Conservation (phyloP, 257 asterid genomes). For the Verbena officinalis region DNA sequence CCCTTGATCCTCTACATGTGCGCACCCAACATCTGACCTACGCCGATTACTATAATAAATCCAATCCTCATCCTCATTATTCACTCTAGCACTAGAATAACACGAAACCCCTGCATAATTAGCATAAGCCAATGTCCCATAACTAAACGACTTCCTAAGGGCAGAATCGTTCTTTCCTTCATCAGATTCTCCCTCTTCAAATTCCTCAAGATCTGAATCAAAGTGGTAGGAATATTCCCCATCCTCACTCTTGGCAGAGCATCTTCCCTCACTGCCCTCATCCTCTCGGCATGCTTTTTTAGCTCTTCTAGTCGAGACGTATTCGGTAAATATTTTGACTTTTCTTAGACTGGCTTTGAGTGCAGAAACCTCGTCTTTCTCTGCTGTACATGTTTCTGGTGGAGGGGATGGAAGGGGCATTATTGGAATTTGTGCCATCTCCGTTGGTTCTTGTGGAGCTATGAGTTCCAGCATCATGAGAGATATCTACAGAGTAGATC, state of each 20-base stretch:
- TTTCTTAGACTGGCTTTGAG: slow-evolving; percentile 86
- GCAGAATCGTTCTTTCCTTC: slow-evolving; percentile 60
- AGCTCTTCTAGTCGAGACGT: slow-evolving; percentile 77
- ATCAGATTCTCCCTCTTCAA: slow-evolving; percentile 77
- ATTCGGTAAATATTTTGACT: slow-evolving; percentile 80
- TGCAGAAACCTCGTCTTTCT: slow-evolving; percentile 92
- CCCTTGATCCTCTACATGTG: slow-evolving; percentile 43
- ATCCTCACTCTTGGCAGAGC: slow-evolving; percentile 82
- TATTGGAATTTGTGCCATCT: slow-evolving; percentile 50
- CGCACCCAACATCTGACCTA: slow-evolving; percentile 69
- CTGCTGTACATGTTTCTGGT: slow-evolving; percentile 51
- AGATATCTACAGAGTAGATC: slow-evolving; percentile 56
- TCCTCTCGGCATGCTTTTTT: slow-evolving; percentile 88
- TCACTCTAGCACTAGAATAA: slow-evolving; percentile 54
- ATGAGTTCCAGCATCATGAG: slow-evolving; percentile 62
- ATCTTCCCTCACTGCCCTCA: slow-evolving; percentile 74
- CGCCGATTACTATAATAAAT: slow-evolving; percentile 89
- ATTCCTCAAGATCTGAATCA: slow-evolving; percentile 74
- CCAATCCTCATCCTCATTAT: slow-evolving; percentile 75
- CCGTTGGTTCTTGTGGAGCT: slow-evolving; percentile 54
- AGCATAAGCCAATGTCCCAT: slow-evolving; percentile 81
- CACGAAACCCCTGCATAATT: slow-evolving; percentile 69
- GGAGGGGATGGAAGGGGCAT: slow-evolving; percentile 59
- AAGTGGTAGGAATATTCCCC: slow-evolving; percentile 81
- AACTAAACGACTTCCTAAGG: slow-evolving; percentile 84